Conservation (phyloP, 148 eudicot species). For the Diospyros lotus region DNA sequence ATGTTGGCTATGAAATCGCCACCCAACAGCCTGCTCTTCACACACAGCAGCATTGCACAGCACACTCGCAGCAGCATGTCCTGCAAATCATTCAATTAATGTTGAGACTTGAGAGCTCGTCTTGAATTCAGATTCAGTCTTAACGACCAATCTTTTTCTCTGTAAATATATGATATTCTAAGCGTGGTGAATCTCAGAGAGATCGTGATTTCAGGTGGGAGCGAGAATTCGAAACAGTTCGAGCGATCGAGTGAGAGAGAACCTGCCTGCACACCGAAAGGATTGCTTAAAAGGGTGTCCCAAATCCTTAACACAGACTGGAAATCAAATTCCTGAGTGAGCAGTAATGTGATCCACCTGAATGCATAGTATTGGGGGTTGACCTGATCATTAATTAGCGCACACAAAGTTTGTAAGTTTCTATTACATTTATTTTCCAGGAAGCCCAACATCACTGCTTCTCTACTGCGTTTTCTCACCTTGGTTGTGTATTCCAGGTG, state of each 20-base stretch:
- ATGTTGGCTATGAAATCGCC: slow-evolving; percentile 65
- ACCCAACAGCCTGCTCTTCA: slow-evolving; percentile 41
- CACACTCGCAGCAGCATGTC: slow-evolving; percentile 62
- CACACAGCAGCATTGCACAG: slow-evolving; percentile 62
- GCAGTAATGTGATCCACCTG: slow-evolving; percentile 68
- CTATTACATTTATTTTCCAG: too few species aligned
- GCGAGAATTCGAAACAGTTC: too few species aligned
- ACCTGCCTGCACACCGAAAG: slow-evolving; percentile 53
- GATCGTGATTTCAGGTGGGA: too few species aligned
- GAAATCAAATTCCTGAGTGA: slow-evolving; percentile 64
- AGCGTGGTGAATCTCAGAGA: too few species aligned
- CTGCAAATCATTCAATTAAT: slow-evolving; percentile 19
- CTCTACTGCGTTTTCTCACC: slow-evolving; percentile 17
- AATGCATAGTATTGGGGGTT: slow-evolving; percentile 64
- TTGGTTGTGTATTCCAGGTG: slow-evolving; percentile 58
- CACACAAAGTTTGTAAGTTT: too few species aligned
- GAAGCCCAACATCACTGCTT: background rate
- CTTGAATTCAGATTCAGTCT: too few species aligned
- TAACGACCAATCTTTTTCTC: too few species aligned
- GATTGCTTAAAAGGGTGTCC: slow-evolving; percentile 60
- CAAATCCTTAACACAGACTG: slow-evolving; percentile 52
- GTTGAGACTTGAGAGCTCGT: too few species aligned
- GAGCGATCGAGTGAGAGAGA: background rate
- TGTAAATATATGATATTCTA: too few species aligned
- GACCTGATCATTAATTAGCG: slow-evolving; percentile 34